Evolutionary conservation across 306 rosid genomes (phyloP).

Genomic region (Corylus heterophylla): DNA sequence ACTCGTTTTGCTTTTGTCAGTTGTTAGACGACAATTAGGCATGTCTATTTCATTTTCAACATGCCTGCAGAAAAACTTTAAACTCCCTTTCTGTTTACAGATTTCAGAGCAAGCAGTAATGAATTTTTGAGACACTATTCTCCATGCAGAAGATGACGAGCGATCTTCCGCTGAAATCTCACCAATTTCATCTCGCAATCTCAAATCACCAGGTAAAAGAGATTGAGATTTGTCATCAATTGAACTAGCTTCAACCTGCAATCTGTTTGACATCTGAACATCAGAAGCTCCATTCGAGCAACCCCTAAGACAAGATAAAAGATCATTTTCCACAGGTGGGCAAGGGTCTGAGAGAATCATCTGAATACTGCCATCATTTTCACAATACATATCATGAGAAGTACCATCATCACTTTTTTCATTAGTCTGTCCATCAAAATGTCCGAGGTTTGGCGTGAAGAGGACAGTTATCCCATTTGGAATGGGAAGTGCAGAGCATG

Average conservation of each 20-base stretch:
- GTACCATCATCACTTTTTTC: conserved; percentile 43
- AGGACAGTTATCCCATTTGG: conserved; percentile 70
- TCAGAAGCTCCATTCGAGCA: conserved; percentile 37
- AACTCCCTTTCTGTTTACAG: conserved; percentile 58
- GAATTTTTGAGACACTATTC: conserved; percentile 57
- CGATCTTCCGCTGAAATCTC: conserved; percentile 74
- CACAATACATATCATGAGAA: conserved; percentile 36
- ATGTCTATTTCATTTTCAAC: conserved; percentile 42
- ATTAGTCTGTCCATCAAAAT: conserved; percentile 37
- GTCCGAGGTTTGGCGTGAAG: conserved; percentile 40
- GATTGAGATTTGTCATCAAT: conserved; percentile 34
- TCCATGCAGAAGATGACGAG: conserved; percentile 79
- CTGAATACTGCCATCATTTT: conserved; percentile 54
- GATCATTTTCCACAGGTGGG: conserved; percentile 67
- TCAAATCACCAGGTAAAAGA: conserved; percentile 28
- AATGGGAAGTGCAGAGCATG: conserved; percentile 63
- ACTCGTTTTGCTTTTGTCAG: conserved; percentile 38
- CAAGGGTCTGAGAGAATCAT: conserved; percentile 67
- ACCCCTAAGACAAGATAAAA: conserved; percentile 60
- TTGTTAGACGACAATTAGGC: conserved; percentile 25
- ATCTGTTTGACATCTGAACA: conserved; percentile 31
- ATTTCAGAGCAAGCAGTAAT: conserved; percentile 59
- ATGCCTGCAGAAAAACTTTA: conserved; percentile 70
- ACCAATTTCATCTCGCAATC: conserved; percentile 69
- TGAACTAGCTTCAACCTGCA: conserved; percentile 34